Percentiles rank a stretch among this genome's conserved stretches.
These are phyloP conservation scores for Microglena sp. DNA, from an alignment of 139 green algal genomes.

Conservation along the genomic window DNA sequence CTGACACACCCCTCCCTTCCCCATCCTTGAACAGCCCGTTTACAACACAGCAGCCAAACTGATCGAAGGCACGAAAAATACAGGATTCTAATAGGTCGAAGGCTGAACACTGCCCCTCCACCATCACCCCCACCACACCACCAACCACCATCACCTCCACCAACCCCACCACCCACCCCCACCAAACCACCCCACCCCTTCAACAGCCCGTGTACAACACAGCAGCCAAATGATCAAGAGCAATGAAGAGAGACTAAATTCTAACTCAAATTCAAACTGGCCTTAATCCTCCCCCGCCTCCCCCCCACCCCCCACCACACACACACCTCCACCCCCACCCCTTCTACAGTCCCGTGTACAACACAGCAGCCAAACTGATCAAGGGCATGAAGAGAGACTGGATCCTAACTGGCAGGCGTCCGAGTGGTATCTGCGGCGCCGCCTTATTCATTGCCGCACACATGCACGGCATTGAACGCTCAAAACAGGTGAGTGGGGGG, in stretches of 20 bases:
- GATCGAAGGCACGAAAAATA: too few relatives aligned
- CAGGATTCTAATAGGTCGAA: too few relatives aligned
- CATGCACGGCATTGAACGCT: slow-evolving; percentile 77
- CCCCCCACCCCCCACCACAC: background rate
- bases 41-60: slow-evolving; percentile 1
- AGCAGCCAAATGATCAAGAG: background rate
- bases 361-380: slow-evolving; percentile 49
- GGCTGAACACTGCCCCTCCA: too few relatives aligned
- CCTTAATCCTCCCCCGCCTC: background rate
- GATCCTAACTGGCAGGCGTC: slow-evolving; percentile 92
- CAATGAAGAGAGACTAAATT: background rate
- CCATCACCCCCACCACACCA: too few relatives aligned
- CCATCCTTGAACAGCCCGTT: background rate
- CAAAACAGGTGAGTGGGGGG: slow-evolving; percentile 67
- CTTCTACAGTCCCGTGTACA: background rate
- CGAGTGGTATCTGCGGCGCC: slow-evolving; percentile 86
- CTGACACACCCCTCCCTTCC: background rate
- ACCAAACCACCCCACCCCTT: background rate
- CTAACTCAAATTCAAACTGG: background rate
- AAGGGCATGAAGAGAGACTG: slow-evolving; percentile 97
- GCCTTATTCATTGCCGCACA: slow-evolving; percentile 88
- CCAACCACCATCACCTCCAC: background rate
- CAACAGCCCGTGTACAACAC: background rate
- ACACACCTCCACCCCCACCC: background rate
- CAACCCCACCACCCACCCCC: background rate